Conservation (phyloP, 192 early-diverging fungal genomes). For the Glomus cerebriforme region DNA sequence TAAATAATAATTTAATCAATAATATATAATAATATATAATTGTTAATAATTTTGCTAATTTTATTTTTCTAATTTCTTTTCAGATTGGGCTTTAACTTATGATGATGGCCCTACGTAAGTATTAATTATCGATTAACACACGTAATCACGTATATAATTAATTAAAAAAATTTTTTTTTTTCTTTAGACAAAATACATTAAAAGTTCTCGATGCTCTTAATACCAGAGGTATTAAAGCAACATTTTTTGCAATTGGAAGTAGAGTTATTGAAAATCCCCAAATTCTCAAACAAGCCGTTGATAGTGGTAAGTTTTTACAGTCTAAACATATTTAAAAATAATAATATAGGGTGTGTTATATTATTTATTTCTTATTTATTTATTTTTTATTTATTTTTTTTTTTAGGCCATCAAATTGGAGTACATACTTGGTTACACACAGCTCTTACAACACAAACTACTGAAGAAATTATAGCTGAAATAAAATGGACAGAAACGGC, state of each 20-base stretch:
- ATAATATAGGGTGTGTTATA: too few species aligned
- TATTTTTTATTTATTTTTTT: too few species aligned
- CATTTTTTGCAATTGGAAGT: conserved; percentile 52
- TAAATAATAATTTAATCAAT: neutral
- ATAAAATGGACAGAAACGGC: conserved; percentile 56
- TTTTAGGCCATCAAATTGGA: conserved; percentile 42
- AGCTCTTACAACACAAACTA: conserved; percentile 54
- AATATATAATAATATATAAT: neutral
- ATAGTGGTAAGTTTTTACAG: conserved; percentile 6
- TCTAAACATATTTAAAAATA: too few species aligned
- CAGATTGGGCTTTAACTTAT: conserved; percentile 54
- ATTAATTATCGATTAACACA: neutral
- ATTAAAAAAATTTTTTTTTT: neutral
- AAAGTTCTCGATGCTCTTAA: conserved; percentile 48
- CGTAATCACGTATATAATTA: neutral
- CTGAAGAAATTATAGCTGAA: conserved; percentile 66
- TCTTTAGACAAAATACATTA: conserved; percentile 19
- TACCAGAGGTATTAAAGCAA: conserved; percentile 40
- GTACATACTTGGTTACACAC: conserved; percentile 68
- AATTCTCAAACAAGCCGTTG: conserved; percentile 36
- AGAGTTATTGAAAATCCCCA: conserved; percentile 45
- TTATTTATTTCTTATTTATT: too few species aligned
- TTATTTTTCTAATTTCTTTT: conserved; percentile 28
- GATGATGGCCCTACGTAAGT: conserved; percentile 53
- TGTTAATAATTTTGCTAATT: neutral